Evolutionary conservation across 2,329 filamentous ascomycete species (phyloP).

Genomic region (Zasmidium citrigriseum): DNA sequence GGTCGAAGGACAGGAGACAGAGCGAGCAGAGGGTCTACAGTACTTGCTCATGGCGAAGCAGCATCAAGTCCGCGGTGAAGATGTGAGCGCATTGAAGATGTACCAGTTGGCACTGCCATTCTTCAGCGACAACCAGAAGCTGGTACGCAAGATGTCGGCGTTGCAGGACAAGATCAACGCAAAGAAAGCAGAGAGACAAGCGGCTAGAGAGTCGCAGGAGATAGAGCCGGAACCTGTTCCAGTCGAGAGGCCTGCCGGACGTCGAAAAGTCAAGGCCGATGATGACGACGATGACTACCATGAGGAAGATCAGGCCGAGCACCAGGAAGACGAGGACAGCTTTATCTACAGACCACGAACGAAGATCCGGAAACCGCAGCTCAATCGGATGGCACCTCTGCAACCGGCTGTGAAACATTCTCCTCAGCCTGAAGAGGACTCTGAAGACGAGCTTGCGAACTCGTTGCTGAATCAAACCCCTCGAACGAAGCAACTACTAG

Average conservation of each 20-base stretch:
- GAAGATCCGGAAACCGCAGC: conserved; percentile 34
- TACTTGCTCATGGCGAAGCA: conserved; percentile 90
- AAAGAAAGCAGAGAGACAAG: conserved; percentile 37
- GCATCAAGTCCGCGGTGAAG: conserved; percentile 80
- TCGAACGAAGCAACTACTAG: conserved; percentile 63
- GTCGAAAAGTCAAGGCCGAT: conserved; percentile 9
- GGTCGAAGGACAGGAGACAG: conserved; percentile 71
- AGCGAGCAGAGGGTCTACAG: conserved; percentile 80
- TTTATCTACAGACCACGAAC: conserved; percentile 41
- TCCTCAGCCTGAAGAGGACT: conserved; percentile 22
- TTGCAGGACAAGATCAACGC: conserved; percentile 53
- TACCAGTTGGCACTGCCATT: conserved; percentile 82
- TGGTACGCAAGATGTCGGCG: conserved; percentile 57
- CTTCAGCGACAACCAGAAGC: conserved; percentile 82
- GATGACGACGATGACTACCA: conserved; percentile 47
- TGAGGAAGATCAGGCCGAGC: conserved; percentile 34
- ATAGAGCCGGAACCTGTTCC: conserved; percentile 6
- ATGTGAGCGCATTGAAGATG: conserved; percentile 76
- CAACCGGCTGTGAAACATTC: conserved; percentile 16
- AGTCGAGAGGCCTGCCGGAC: conserved; percentile 13
- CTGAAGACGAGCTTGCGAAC: conserved; percentile 35
- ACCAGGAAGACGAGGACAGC: conserved; percentile 40
- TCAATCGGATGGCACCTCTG: conserved; percentile 9
- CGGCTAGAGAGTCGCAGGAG: neutral
- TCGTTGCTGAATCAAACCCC: conserved; percentile 47